These are phyloP conservation scores for Rhizophagus clarus DNA, from an alignment of 192 early-diverging fungal species.

Conservation along the genomic window DNA sequence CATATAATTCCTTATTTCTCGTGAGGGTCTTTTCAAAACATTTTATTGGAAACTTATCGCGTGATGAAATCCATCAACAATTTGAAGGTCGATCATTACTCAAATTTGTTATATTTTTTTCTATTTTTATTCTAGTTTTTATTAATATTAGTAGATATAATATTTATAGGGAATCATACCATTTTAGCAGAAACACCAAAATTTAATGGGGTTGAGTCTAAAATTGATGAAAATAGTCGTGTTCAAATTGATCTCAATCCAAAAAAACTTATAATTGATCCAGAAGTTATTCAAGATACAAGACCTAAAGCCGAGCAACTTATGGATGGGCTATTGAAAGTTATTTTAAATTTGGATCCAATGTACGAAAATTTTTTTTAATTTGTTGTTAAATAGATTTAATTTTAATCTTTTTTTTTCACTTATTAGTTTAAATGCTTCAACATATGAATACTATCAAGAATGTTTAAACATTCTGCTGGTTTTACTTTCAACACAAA, in stretches of 20 bases:
- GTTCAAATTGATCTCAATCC: conserved; percentile 44
- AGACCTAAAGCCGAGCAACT: conserved; percentile 59
- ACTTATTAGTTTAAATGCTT: conserved; percentile 43
- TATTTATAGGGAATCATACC: background rate
- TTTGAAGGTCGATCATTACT: conserved; percentile 59
- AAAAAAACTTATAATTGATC: conserved; percentile 47
- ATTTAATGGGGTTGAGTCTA: conserved; percentile 31
- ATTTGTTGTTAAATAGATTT: background rate
- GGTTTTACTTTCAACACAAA: conserved; percentile 65
- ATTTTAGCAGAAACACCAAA: background rate
- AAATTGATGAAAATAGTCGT: conserved; percentile 34
- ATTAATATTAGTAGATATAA: background rate
- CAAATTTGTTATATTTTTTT: background rate
- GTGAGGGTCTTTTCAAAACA: conserved; percentile 68
- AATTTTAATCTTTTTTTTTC: background rate
- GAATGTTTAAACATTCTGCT: conserved; percentile 65
- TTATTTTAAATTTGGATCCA: conserved; percentile 59
- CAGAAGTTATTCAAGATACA: conserved; percentile 42
- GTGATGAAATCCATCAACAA: conserved; percentile 53
- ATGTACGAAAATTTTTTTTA: conserved; percentile 41
- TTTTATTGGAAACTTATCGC: conserved; percentile 60
- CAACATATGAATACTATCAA: conserved; percentile 68
- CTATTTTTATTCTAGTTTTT: background rate
- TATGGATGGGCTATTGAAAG: conserved; percentile 52
- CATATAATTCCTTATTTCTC: conserved; percentile 70